These are phyloP conservation scores for Ocimum tenuiflorum DNA, from an alignment of 257 asterid species.

Conservation along the genomic window DNA sequence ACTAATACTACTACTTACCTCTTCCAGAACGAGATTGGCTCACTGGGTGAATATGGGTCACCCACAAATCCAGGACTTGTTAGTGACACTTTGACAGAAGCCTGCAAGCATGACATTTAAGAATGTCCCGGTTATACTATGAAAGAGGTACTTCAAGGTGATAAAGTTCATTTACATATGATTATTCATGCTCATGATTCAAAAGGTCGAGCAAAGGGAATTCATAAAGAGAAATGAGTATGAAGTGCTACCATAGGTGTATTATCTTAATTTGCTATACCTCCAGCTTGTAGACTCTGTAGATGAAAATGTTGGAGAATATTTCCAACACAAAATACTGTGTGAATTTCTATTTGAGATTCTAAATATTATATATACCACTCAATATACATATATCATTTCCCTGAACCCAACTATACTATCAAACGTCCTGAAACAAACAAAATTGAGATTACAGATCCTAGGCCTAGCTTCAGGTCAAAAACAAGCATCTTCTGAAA, in stretches of 20 bases:
- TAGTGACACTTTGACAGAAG: slow-evolving; percentile 49
- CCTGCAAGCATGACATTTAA: slow-evolving; percentile 38
- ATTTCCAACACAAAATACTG: not conserved
- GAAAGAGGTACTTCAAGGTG: not conserved
- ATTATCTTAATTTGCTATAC: not conserved
- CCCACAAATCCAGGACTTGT: slow-evolving; percentile 70
- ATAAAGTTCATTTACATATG: not conserved
- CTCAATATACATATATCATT: not conserved
- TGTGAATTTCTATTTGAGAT: not conserved
- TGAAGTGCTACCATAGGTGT: not conserved
- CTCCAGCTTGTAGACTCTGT: not conserved
- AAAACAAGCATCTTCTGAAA: not conserved
- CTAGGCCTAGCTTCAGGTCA: not conserved
- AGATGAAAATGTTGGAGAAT: not conserved
- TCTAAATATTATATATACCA: not conserved
- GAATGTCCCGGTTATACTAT: slow-evolving; percentile 11
- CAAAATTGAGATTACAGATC: not conserved
- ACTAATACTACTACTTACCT: slow-evolving; percentile 42
- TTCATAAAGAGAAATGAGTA: not conserved
- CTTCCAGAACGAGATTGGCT: slow-evolving; percentile 53
- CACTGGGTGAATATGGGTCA: slow-evolving; percentile 77
- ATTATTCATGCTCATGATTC: not conserved
- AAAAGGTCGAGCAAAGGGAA: not conserved
- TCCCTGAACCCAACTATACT: not conserved
- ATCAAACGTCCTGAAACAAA: not conserved